Evolutionary conservation across 2,329 filamentous ascomycete genomes (phyloP), one percentile per base, ranked within the genome.

Genomic region (Chrysoporthe cubensis): DNA sequence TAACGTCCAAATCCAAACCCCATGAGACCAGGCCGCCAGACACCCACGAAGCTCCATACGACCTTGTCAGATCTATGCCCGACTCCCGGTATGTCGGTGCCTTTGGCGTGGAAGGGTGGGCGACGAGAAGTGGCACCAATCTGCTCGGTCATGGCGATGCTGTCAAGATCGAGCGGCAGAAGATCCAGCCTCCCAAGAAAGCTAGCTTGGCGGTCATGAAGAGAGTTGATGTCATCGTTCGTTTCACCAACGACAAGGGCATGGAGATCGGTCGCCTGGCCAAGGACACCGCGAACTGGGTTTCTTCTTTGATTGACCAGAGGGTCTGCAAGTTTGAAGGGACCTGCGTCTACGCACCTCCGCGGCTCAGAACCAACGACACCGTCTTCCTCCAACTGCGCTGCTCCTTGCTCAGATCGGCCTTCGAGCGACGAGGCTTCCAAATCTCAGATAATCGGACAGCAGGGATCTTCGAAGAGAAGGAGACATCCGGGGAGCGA

Each of bases 41-140:
- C 8, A 11, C 21, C 37, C 7, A 34, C 14, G 2, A 16, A 11
- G 60, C 48, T 5, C 3, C 42, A 18, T 48, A 71, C n/a, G 65
- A 21, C 9, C 43, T 69, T 13, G 67, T 71, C 46, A 72, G 70
- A 34, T 73, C 69, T 4, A 79, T 81, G 65, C 80, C 83, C 0
- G 74, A 76, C 2, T 77, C 75, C 44, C 80, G 96, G 74, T 99
- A 98, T 74, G 87, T 98, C 69, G 96, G 96, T 21, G 93, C 94
- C 0, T 96, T 98, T 78, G 96, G 96, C 9, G 94, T 92, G 4
- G 93, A 91, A 65, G 96, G 90, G 4, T 99, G 96, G 96, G 90
- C 93, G 6, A 98, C 95, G 3, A 88, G 90, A 73, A 97, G 93
- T 77, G 95, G 95, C 0, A 81, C 80, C 3, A 88, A 87, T 48